Conservation (phyloP, 371 early-diverging fungal genomes). For the Mortierella sp. region DNA sequence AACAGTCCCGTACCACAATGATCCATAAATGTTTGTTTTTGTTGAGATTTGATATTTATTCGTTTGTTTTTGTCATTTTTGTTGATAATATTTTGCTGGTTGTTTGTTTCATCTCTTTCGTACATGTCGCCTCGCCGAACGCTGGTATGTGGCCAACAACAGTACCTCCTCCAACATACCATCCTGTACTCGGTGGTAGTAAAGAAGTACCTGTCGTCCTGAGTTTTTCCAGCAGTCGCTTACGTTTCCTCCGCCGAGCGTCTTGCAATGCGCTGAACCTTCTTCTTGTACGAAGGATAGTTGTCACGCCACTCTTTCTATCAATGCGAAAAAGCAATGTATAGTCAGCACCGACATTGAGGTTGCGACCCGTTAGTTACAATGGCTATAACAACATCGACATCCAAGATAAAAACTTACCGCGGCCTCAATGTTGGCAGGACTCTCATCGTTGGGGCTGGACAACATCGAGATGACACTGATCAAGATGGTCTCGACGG, state of each 20-base stretch:
- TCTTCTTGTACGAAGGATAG: slow-evolving; percentile 80
- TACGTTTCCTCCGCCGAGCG: slow-evolving; percentile 71
- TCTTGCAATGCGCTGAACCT: slow-evolving; percentile 79
- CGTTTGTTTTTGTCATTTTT: not conserved
- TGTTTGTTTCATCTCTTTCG: not conserved
- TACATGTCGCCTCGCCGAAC: not conserved
- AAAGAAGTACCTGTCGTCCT: not conserved
- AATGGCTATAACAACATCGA: not conserved
- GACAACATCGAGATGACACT: slow-evolving; percentile 92
- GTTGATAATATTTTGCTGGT: not conserved
- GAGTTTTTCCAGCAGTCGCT: not conserved
- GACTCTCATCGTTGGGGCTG: slow-evolving; percentile 95
- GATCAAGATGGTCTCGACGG: slow-evolving; percentile 93
- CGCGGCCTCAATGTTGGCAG: slow-evolving; percentile 94
- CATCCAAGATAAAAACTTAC: slow-evolving; percentile 61
- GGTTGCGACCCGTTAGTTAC: too few species aligned
- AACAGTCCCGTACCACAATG: not conserved
- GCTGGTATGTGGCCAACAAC: not conserved
- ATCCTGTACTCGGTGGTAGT: not conserved
- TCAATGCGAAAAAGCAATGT: slow-evolving; percentile 7
- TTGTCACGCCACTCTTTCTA: slow-evolving; percentile 85
- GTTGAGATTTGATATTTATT: not conserved
- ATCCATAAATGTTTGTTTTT: not conserved
- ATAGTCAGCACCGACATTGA: not conserved
- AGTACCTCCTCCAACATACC: not conserved